Conservation (phyloP, 345 rosid species). For the Nephelium lappaceum region DNA sequence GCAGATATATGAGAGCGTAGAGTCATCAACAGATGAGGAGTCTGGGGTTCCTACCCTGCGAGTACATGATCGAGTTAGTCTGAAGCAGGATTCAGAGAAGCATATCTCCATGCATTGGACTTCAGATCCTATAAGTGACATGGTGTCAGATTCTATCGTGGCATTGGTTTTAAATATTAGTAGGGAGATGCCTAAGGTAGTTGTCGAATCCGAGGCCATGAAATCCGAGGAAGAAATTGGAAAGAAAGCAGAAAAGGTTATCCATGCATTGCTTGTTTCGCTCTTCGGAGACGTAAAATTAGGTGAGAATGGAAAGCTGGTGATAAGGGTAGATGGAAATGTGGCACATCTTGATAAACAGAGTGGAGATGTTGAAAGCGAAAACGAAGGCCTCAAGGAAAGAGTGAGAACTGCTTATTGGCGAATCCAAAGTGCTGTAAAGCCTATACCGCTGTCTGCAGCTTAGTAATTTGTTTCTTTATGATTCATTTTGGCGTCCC, state of each 20-base stretch:
- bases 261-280: slow-evolving; percentile 79
- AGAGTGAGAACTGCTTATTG: slow-evolving; percentile 63
- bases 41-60: slow-evolving; percentile 58
- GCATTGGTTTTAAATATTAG: slow-evolving; percentile 81
- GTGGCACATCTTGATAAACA: slow-evolving; percentile 76
- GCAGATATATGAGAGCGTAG: slow-evolving; percentile 82
- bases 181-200: slow-evolving; percentile 76
- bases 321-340: slow-evolving; percentile 74
- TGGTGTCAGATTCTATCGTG: slow-evolving; percentile 89
- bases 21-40: slow-evolving; percentile 76
- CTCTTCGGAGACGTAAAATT: slow-evolving; percentile 88
- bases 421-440: slow-evolving; percentile 77
- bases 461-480: slow-evolving; percentile 24
- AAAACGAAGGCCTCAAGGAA: slow-evolving; percentile 84
- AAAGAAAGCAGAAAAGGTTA: slow-evolving; percentile 77
- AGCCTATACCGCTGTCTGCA: slow-evolving; percentile 65
- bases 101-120: slow-evolving; percentile 87
- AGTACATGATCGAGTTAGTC: slow-evolving; percentile 70
- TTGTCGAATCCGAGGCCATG: slow-evolving; percentile 54
- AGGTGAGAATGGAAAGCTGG: slow-evolving; percentile 78
- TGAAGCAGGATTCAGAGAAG: slow-evolving; percentile 85
- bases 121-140: slow-evolving; percentile 86
- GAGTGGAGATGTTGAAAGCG: slow-evolving; percentile 89
- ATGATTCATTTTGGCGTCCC: neutral
- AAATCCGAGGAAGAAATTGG: slow-evolving; percentile 65